Conservation (phyloP, 257 asterid genomes). For the Salvia miltiorrhiza region DNA sequence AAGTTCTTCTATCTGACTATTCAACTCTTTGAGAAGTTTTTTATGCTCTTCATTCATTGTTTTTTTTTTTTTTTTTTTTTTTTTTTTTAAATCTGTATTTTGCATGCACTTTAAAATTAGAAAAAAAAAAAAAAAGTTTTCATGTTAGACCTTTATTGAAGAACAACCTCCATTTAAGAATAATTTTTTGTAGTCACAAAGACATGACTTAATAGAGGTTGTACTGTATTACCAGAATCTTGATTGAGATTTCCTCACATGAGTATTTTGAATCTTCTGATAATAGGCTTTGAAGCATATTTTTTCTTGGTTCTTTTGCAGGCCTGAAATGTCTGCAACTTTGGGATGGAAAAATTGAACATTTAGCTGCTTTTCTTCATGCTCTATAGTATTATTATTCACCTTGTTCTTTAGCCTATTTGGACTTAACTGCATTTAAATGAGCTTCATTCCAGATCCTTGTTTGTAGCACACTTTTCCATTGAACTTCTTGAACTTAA, state of each 20-base stretch:
- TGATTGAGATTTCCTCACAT: neutral
- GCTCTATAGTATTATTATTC: neutral
- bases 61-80: no score
- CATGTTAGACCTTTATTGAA: no score
- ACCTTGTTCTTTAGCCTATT: neutral
- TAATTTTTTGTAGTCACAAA: no score
- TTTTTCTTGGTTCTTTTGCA: neutral
- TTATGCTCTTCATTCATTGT: no score
- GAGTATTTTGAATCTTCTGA: neutral
- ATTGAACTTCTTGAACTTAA: neutral
- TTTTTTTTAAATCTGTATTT: no score
- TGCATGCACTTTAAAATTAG: no score
- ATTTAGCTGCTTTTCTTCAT: neutral
- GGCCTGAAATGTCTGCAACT: no score
- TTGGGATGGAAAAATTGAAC: neutral
- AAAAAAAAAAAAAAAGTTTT: no score
- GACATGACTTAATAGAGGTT: no score
- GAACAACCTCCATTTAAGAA: no score
- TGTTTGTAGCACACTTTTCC: neutral
- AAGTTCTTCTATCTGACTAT: no score
- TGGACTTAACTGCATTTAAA: neutral
- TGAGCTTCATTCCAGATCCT: constrained; percentile 5
- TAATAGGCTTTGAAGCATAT: neutral
- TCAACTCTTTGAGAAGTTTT: no score
- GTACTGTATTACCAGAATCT: neutral